Base-by-base conservation (phyloP, 495 filamentous ascomycete genomes). In the Hypoxylon rickii region DNA sequence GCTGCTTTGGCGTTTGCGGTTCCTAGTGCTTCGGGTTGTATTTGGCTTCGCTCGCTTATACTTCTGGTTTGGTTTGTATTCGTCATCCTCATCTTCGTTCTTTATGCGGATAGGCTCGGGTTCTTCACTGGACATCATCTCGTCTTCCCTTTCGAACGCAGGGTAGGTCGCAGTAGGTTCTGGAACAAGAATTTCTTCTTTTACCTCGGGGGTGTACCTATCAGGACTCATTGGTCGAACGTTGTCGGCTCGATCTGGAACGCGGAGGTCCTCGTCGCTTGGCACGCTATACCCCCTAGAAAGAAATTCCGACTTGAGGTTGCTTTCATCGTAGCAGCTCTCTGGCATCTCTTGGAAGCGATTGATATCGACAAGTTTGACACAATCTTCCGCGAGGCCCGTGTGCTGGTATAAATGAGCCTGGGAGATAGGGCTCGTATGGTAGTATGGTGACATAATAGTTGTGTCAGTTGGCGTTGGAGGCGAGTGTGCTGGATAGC, bases 311-410 rank as follows among this genome's bases (percentile, higher is more conserved):
- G 62, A 21, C 10, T 36, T 47, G 37, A 48, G 52, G 39, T 51
- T 46, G 29, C 19, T 48, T 16, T 62, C 58, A 18, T 76, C 75
- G 39, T 43, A 66, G 43, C 65, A 68, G 34, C 67, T 66, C 2
- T 49, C 51, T 4, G 63, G 44, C 0, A 52, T 18, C 33, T 70
- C 70, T 32, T 68, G 69, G 31, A 49, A 66, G 0, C 64, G 57
- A 54, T 73, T 75, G 11, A 78, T 66, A 31, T 77, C 73, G 8
- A 51, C 48, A 13, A 59, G 75, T 41, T 72, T 76, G 12, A 76
- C 73, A 13, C 49, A 77, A 36, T 46, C 54, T 7, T 65, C 61
- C 29, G 65, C 65, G 47, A 65, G 49, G 16, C 64, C 65, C 4
- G 66, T 61, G 63, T 65, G 69, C 46, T 69, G 63, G 29, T 64